A percentile compares a stretch with the other conserved stretches of the same genome.
phyloP scores from a whole-genome alignment of 495 filamentous ascomycete species.

The Neurospora discreta region DNA sequence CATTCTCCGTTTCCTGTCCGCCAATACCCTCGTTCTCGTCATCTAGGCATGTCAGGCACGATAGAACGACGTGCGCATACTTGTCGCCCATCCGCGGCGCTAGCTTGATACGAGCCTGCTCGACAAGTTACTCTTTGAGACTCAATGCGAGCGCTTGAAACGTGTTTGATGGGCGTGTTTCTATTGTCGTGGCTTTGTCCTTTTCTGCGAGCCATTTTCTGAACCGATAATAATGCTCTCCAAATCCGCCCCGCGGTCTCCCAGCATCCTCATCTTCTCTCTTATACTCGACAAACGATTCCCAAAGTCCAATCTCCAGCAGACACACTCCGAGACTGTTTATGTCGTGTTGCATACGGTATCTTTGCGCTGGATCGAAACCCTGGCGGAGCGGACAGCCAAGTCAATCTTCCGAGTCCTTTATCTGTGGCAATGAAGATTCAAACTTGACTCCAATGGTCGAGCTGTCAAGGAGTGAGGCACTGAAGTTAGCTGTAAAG shows the following conservation, averaged over 20 bases:
- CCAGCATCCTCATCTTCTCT: neutral
- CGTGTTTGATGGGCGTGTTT: too few relatives aligned
- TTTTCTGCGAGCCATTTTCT: too few relatives aligned
- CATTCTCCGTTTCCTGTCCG: constrained; percentile 38
- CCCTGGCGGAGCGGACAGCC: too few relatives aligned
- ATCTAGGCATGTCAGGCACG: constrained; percentile 48
- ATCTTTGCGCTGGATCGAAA: constrained; percentile 22
- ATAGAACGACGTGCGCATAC: constrained; percentile 39
- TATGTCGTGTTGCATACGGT: constrained; percentile 51
- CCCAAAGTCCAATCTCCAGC: constrained; percentile 49
- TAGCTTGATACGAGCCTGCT: constrained; percentile 28
- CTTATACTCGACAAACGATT: constrained; percentile 28
- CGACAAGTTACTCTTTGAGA: constrained; percentile 28
- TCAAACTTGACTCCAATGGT: too few relatives aligned
- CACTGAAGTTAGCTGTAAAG: too few relatives aligned
- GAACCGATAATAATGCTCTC: neutral
- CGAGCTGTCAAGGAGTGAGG: too few relatives aligned
- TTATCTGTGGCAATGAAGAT: too few relatives aligned
- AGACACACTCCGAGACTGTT: constrained; percentile 52
- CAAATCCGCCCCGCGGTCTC: neutral
- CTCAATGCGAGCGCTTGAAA: neutral
- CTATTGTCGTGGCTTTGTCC: too few relatives aligned
- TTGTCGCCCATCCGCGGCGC: constrained; percentile 36
- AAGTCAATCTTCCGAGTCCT: too few relatives aligned
- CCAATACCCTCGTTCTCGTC: constrained; percentile 35